Evolutionary conservation across 2,329 filamentous ascomycete genomes (phyloP), one percentile per base, ranked within the genome.

Genomic region (Sporothrix pseudoabietina): DNA sequence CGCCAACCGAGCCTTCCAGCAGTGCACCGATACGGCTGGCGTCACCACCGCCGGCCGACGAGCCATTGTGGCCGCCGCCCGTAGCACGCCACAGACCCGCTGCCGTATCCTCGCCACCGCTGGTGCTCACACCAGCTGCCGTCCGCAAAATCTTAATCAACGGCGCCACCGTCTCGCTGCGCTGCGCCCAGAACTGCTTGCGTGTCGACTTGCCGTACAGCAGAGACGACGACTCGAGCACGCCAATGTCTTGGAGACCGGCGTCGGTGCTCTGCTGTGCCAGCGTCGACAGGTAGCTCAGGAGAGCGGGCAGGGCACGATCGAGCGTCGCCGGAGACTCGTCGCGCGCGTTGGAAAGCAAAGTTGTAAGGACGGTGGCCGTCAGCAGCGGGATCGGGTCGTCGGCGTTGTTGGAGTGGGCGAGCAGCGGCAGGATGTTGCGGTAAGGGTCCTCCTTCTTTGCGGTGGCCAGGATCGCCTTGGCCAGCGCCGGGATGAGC

Each of bases 241-340:
- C 94, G 35, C 94, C 95, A 79, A 98, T 97, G 80, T 99, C 96
- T 82, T 99, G 96, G 73, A 97, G 87, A 54, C 94, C 94, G 72
- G 93, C 92, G 82, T 99, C 96, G 57, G 92, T 88, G 44, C 22
- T 63, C 80, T 91, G 94, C 85, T 94, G 94, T 74, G 92, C 90
- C 72, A 98, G 86, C 71, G 90, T 90, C 8, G 94, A 92, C 41
- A 98, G 89, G 82, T 98, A 98, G 79, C 88, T 91, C 82, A 96
- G 93, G 69, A 98, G 87, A 78, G 93, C 87, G 22, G 94, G 92
- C 61, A 98, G 88, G 26, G 94, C 93, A 77, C 80, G 81, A 74
- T 92, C 87, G 71, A 91, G 86, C 72, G 94, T 92, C 72, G 93
- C 88, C 69, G 81, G 76, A 16, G 88, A 88, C 76, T 87, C 87